Base-by-base conservation (phyloP, 1,284 basidiomycete species). In the Rhizopogon hawkerae region DNA sequence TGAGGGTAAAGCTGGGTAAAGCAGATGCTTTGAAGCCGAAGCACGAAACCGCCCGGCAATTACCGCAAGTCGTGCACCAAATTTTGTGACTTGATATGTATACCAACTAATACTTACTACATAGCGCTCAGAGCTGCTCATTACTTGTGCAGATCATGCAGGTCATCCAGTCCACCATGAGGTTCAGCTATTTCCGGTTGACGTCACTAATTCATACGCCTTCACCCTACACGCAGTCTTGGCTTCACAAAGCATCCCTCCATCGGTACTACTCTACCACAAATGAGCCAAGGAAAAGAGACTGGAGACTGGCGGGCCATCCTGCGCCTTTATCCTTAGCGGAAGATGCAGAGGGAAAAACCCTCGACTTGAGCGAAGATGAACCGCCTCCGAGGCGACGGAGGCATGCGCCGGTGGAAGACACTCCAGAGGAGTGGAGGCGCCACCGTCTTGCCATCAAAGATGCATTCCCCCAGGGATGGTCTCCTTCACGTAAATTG, bases 401-500 rank as follows among this genome's bases (percentile, higher is more conserved):
- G 35, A 63, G 58, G 42, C 74, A 21, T 14, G 54, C 77, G 10
- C 58, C 64, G 7, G 61, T 61, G 35, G 60, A 65, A 33, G 70
- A 76, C n/a, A 83, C 81, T 6, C 80, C 81, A 21, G 60, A 65
- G 16, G 66, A 77, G 59, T 75, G 71, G 70, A 65, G 64, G 48
- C 65, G 65, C n/a, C 85, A 90, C 65, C 76, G 79, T 26, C 65
- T 70, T 41, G 63, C 69, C 5, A 72, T 91, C 58, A 79, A 78
- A 56, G 69, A 76, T 54, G 60, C 66, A 5, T 91, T 88, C 61
- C 89, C 89, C 11, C 69, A 75, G 7, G 89, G 89, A 26, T 96
- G 93, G 92, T 71, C 76, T 45, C 92, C 92, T 6, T 86, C 86
- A 41, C 85, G 83, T 59, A 92, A 90, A 64, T 67, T 96, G 48